Base-by-base conservation (phyloP, 2,329 filamentous ascomycete species). In the Zymoseptoria crescenta region DNA sequence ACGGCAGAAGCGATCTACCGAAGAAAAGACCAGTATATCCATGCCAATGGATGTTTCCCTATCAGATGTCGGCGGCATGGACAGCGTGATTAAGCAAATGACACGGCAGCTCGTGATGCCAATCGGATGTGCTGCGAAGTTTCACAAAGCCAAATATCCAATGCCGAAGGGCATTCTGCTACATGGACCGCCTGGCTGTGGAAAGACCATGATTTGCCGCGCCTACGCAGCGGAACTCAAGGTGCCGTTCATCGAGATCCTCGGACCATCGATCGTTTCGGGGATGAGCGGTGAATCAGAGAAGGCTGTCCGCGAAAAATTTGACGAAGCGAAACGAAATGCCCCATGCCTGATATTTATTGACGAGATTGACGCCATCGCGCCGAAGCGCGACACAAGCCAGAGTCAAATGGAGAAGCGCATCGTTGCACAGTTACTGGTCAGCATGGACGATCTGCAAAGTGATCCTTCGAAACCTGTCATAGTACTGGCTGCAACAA, bases 261-360 rank as follows among this genome's bases (percentile, higher is more conserved):
- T 89, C 0, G 89, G 88, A 0, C 89, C 90, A 1, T 89, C 88
- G 0, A 82, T 95, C 35, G 87, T 95, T 0, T 90, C 88, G 16
- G 89, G 90, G 20, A 94, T 93, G 85, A 94, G 89, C 35, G 90
- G 90, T 67, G 91, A 94, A 70, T 93, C 89, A 0, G 90, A 96
- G 73, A 92, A 92, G 76, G 90, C 91, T 61, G 83, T 96, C 28
- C 81, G 90, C 41, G 89, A 93, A 64, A 81, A 91, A 53, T 95
- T 95, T 62, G 92, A 97, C 10, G 89, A 94, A 69, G 94, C 94
- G 0, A 90, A 89, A 71, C 83, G 84, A 57, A 81, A 92, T 45
- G 92, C 93, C 0, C 94, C 94, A 0, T 96, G 91, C 68, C 80
- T 99, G 4, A 81, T 99, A 4, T 95, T 96, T 69, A 88, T 97